Evolutionary conservation across 129 eudicot species (phyloP).

Genomic region (Deinandra increscens): DNA sequence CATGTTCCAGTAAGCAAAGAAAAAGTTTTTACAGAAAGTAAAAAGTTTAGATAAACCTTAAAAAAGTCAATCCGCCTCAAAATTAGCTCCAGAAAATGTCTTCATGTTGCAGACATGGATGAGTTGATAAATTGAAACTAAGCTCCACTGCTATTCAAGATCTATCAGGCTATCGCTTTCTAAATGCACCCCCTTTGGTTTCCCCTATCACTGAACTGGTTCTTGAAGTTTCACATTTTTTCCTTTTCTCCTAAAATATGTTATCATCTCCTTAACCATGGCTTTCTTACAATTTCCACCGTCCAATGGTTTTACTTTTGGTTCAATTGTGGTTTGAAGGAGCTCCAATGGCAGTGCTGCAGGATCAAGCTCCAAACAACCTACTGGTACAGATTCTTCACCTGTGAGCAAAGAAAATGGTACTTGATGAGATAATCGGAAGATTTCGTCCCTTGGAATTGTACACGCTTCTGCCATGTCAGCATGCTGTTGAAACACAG

Average conservation of each 20-base stretch:
- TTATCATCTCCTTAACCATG: slow-evolving; percentile 24
- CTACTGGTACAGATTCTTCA: slow-evolving; percentile 51
- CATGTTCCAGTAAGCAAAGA: slow-evolving; percentile 23
- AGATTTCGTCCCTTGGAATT: slow-evolving; percentile 62
- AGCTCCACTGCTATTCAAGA: slow-evolving; percentile 20
- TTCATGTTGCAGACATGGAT: slow-evolving; percentile 9
- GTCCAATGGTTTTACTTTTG: slow-evolving; percentile 13
- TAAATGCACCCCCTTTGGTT: slow-evolving; percentile 18
- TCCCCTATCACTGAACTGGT: slow-evolving; percentile 12
- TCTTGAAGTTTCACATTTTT: slow-evolving; percentile 12
- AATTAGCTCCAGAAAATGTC: slow-evolving; percentile 25
- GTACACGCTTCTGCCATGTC: slow-evolving; percentile 25
- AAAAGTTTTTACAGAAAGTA: slow-evolving; percentile 24
- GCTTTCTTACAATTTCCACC: slow-evolving; percentile 1
- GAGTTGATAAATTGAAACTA: slow-evolving; percentile 30
- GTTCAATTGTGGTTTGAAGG: slow-evolving; percentile 46
- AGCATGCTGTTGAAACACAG: slow-evolving; percentile 51
- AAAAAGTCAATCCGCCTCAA: slow-evolving; percentile 27
- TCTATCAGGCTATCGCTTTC: slow-evolving; percentile 28
- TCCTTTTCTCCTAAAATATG: slow-evolving; percentile 28
- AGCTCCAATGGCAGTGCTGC: slow-evolving; percentile 84
- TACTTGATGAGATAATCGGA: slow-evolving; percentile 83
- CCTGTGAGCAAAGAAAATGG: slow-evolving; percentile 56
- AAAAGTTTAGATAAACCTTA: slow-evolving; percentile 32
- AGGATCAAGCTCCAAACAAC: slow-evolving; percentile 78